Base-by-base conservation (phyloP, 208 protist species). In the Acanthamoeba lenticulata region DNA sequence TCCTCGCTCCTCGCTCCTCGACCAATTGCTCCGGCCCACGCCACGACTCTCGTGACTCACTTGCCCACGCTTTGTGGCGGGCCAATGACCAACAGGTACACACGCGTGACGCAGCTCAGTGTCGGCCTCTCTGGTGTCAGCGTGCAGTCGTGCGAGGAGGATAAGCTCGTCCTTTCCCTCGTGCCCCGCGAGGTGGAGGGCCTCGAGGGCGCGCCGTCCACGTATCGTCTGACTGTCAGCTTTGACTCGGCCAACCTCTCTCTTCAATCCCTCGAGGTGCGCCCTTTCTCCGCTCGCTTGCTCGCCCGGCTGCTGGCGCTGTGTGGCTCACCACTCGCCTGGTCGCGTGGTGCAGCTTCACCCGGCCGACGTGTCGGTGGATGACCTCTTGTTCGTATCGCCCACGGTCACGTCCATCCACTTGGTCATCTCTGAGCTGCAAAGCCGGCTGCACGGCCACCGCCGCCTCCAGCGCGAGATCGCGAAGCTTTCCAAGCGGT, bases 321-420 rank as follows among this genome's bases (percentile, higher is more conserved):
- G 9, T 9, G 11, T 7, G 9, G 27, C 62, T 72, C n/a, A 27
- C 11, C 15, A 21, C 52, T 21, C 17, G 34, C 21, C 4, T 36
- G 15, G n/a, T 24, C 62, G 27, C 62, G 62, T 36, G 6, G 15
- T 27, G 62, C 44, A 85, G 74, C 42, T 85, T 19, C 11, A 21
- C 42, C 74, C 74, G 74, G 27, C 74, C 15, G 74, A 85, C 13
- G 74, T 85, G 74, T 21, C 74, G 1, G 74, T 85, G 74, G 44
- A 85, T 36, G 74, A 85, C n/a, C 74, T 85, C 74, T 24, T 85
- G n/a, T 85, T 55, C 42, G 44, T 85, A 24, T 27, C 44, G 42
- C 42, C 38, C 2, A 85, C 42, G 2, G 74, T 85, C 0, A 1
- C 42, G 36, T 85, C 44, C 3, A n/a, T 85, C 74, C 38, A 85